Evolutionary conservation across 1,284 basidiomycete species (phyloP), one percentile per base, ranked within the genome.

Genomic region (Ustilago cynodontis): DNA sequence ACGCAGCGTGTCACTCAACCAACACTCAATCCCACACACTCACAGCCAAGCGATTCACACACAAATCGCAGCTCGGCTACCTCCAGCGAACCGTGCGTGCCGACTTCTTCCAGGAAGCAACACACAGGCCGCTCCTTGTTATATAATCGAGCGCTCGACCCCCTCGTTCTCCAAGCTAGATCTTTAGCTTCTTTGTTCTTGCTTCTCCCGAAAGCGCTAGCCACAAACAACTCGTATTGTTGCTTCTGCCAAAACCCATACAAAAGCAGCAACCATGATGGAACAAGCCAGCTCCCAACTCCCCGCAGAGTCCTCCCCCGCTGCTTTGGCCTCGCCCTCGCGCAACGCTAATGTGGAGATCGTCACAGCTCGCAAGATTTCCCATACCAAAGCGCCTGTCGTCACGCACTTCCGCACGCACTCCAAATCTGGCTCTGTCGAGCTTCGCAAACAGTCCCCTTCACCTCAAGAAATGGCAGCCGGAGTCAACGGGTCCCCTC

Each of bases 321-420:
- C 47, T 16, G 47, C 26, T 49, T 28, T 49, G 47, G 9, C 47
- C 47, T 49, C 47, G 2, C 47, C 24, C 16, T 49, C 47, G 8
- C 47, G 47, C 47, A 49, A 49, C 54, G 37, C 37, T 31, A 18
- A 59, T 47, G 59, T 65, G 37, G 56, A 68, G 28, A 64, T 67
- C 33, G 60, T 65, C 37, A 58, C 56, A 9, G 65, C 61, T 14
- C 53, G 31, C 28, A 67, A 64, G n/a, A 16, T 68, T 22, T 55
- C 60, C 18, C 69, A 41, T 24, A 9, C 26, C 0, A 57, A 47
- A 24, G 65, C 71, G 26, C 61, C 47, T n/a, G 26, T 49, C 20
- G 47, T 71, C 47, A 47, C 35, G 29, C 68, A 65, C 53, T 71
- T 52, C 50, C 62, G 56, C 8, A 47, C 52, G 18, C 56, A 62